Evolutionary conservation across 2,329 filamentous ascomycete genomes (phyloP), one percentile per base, ranked within the genome.

Genomic region (Colletotrichum simmondsii): DNA sequence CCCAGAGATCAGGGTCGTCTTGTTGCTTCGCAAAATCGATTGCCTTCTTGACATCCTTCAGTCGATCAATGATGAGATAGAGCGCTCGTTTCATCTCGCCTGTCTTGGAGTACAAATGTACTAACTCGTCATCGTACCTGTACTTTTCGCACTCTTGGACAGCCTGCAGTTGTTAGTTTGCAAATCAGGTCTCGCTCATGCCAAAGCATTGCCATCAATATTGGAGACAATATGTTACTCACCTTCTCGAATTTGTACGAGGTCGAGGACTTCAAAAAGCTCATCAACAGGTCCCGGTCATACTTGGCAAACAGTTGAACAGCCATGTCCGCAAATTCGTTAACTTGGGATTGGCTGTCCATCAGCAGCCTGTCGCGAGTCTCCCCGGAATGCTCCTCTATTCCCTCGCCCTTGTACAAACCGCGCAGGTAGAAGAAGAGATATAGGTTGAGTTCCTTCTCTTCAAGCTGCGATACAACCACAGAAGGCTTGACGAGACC

Each of bases 21-120:
- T 98, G 95, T 74, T 95, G 93, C 81, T 98, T 98, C 66, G 95
- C 95, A 78, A 99, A 99, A 1, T 93, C 90, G 76, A 99, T 99
- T 10, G 97, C 97, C 76, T 97, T 95, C 62, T 92, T 93, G 62
- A 98, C 95, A 80, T 99, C 94, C 71, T 92, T 92, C 5, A 99
- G 88, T n/a, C 95, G 92, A 78, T 97, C 95, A 75, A 98, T 97
- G 79, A 99, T 98, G 64, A 99, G 89, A 77, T 93, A 95, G 3
- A 99, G 86, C 0, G 97, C 97, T 14, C 94, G 92, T 82, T 98
- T 97, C 77, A 95, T 97, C 81, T 98, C 92, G 0, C 97, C 97
- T 0, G 95, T 98, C 81, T 98, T 98, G 73, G 95, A 97, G 78
- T 98, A 93, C 1, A 99, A 90, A 79, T 97, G 97, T 16, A 99